A percentile compares a stretch with the other conserved stretches of the same genome.
These are phyloP conservation scores for Plasmopara muralis DNA, from an alignment of 352 stramenopile genomes.

Conservation along the genomic window DNA sequence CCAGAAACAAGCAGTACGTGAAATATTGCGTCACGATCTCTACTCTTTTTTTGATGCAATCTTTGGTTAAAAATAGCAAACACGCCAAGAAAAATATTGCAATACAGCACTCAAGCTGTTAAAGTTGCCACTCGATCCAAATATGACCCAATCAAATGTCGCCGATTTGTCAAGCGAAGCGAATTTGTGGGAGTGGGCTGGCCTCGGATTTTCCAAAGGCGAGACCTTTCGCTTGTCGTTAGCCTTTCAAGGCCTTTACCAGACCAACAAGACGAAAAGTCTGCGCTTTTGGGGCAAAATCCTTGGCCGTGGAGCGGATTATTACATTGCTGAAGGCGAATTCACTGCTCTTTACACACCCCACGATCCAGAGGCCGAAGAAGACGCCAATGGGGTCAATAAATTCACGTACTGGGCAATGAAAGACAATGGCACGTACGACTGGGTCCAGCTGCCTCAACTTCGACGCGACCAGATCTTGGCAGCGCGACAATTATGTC, in stretches of 20 bases:
- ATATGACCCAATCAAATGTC: conserved; percentile 22
- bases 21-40: neutral
- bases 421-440: conserved; percentile 68
- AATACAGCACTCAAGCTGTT: conserved; percentile 55
- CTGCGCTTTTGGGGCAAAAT: conserved; percentile 88
- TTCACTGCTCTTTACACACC: conserved; percentile 35
- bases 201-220: conserved; percentile 60
- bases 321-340: conserved; percentile 82
- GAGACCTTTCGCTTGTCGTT: conserved; percentile 72
- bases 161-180: conserved; percentile 70
- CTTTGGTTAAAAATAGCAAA: too few species aligned
- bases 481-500: conserved; percentile 61
- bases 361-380: conserved; percentile 63
- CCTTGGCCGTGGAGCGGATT: conserved; percentile 61
- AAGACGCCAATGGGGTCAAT: conserved; percentile 68
- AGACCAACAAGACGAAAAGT: conserved; percentile 47
- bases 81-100: conserved; percentile 55
- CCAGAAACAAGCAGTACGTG: conserved; percentile 52
- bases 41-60: too few species aligned
- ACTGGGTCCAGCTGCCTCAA: conserved; percentile 78
- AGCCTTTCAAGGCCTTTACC: conserved; percentile 50
- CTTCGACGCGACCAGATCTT: conserved; percentile 77
- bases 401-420: conserved; percentile 89
- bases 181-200: conserved; percentile 81
- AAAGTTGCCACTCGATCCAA: conserved; percentile 36